phyloP scores from a whole-genome alignment of 352 stramenopile genomes.

The Globisporangium megalacanthum region DNA sequence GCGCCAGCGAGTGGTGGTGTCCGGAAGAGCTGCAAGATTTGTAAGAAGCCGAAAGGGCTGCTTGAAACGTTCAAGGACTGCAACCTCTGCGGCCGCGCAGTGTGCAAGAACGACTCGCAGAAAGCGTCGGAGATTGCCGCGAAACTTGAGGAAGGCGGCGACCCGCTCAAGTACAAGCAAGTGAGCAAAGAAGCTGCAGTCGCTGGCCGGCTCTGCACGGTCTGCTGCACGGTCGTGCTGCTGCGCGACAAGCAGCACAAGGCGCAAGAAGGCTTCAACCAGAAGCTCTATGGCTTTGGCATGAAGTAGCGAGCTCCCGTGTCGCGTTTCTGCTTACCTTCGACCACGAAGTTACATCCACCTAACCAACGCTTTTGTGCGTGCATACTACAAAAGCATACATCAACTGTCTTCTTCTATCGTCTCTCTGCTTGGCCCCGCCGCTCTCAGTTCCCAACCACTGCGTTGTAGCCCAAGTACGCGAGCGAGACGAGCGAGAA shows the following conservation, averaged over 20 bases:
- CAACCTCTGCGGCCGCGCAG: constrained; percentile 61
- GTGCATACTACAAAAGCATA: background rate
- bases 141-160: constrained; percentile 27
- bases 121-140: constrained; percentile 68
- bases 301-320: constrained; percentile 35
- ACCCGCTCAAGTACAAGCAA: constrained; percentile 14
- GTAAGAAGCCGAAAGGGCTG: constrained; percentile 68
- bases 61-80: constrained; percentile 75
- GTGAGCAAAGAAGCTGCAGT: constrained; percentile 54
- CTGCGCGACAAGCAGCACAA: constrained; percentile 73
- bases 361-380: too few species aligned
- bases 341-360: too few species aligned
- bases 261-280: constrained; percentile 67
- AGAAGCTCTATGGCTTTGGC: constrained; percentile 65
- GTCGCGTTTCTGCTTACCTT: too few species aligned
- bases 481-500: constrained; percentile 63
- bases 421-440: background rate
- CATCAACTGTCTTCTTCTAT: background rate
- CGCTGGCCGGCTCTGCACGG: constrained; percentile 54
- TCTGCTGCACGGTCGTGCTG: constrained; percentile 76
- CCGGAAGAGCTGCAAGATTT: constrained; percentile 76
- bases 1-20: constrained; percentile 36
- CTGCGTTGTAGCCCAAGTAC: constrained; percentile 59
- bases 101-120: constrained; percentile 83
- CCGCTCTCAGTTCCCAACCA: constrained; percentile 20